Percentiles rank a stretch among this genome's conserved stretches.
phyloP scores from a whole-genome alignment of 306 rosid species.

The Sophora flavescens region DNA sequence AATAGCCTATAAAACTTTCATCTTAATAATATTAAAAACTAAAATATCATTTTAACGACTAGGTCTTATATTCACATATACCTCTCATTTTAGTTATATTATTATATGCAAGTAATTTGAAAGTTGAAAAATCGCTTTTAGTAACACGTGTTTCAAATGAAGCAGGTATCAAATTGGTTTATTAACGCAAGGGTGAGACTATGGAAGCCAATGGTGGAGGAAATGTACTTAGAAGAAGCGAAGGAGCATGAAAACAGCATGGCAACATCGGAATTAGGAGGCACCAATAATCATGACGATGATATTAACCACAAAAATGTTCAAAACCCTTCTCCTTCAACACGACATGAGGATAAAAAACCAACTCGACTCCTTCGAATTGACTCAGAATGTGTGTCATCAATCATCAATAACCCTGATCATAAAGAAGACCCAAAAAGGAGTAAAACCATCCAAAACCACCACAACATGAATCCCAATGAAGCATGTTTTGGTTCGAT shows the following conservation, averaged over 20 bases:
- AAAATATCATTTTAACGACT: neutral
- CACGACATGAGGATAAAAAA: constrained; percentile 58
- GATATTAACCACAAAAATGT: constrained; percentile 7
- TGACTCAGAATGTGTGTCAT: constrained; percentile 77
- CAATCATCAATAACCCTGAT: constrained; percentile 64
- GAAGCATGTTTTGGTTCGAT: constrained; percentile 55
- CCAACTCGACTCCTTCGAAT: constrained; percentile 74
- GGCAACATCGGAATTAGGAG: constrained; percentile 58
- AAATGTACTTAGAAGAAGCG: constrained; percentile 85
- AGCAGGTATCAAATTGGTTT: constrained; percentile 96
- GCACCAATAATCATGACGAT: constrained; percentile 39
- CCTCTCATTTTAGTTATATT: neutral
- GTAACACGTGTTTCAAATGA: constrained; percentile 22
- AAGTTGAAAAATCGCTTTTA: constrained; percentile 12
- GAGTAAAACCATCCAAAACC: constrained; percentile 45
- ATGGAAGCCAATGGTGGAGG: constrained; percentile 99
- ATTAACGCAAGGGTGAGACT: constrained; percentile 95
- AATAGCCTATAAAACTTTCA: neutral
- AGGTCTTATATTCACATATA: neutral
- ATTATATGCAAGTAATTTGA: constrained; percentile 42
- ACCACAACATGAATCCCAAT: neutral
- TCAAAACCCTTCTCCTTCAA: constrained; percentile 24
- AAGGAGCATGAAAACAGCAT: constrained; percentile 62
- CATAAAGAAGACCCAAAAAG: constrained; percentile 46
- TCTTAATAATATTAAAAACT: neutral